phyloP scores from a whole-genome alignment of 2,329 filamentous ascomycete genomes.

The Malbranchea zuffiana region DNA sequence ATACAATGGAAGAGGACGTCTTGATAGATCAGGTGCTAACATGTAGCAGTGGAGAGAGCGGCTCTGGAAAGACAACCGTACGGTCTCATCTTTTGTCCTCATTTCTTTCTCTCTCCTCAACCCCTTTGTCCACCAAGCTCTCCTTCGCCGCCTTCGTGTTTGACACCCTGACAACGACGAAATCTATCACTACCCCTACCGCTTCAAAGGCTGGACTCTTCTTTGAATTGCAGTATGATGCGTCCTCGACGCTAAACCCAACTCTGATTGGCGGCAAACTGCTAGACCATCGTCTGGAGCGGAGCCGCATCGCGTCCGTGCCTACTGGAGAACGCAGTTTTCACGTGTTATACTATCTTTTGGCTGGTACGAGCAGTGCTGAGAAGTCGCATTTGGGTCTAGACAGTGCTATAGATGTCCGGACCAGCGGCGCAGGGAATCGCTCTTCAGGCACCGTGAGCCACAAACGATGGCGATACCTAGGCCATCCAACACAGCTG shows the following conservation, averaged over 20 bases:
- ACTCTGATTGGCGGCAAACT: slow-evolving; percentile 89
- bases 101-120: slow-evolving; percentile 79
- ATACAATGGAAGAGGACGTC: background rate
- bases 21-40: background rate
- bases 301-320: slow-evolving; percentile 80
- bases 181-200: slow-evolving; percentile 87
- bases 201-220: slow-evolving; percentile 93
- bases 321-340: slow-evolving; percentile 95
- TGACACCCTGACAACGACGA: slow-evolving; percentile 91
- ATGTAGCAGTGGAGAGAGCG: slow-evolving; percentile 70
- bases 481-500: slow-evolving; percentile 90
- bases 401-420: slow-evolving; percentile 36
- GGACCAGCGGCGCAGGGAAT: slow-evolving; percentile 36
- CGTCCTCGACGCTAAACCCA: slow-evolving; percentile 69
- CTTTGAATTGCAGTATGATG: slow-evolving; percentile 95
- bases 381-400: slow-evolving; percentile 79
- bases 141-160: slow-evolving; percentile 93
- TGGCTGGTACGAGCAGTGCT: slow-evolving; percentile 79
- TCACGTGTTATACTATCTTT: slow-evolving; percentile 87
- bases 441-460: slow-evolving; percentile 43
- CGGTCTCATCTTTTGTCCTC: slow-evolving; percentile 79
- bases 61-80: slow-evolving; percentile 89
- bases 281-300: slow-evolving; percentile 82
- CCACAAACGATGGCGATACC: slow-evolving; percentile 88
- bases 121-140: slow-evolving; percentile 83